phyloP scores from a whole-genome alignment of 257 asterid genomes.

The Hygrophila difformis region DNA sequence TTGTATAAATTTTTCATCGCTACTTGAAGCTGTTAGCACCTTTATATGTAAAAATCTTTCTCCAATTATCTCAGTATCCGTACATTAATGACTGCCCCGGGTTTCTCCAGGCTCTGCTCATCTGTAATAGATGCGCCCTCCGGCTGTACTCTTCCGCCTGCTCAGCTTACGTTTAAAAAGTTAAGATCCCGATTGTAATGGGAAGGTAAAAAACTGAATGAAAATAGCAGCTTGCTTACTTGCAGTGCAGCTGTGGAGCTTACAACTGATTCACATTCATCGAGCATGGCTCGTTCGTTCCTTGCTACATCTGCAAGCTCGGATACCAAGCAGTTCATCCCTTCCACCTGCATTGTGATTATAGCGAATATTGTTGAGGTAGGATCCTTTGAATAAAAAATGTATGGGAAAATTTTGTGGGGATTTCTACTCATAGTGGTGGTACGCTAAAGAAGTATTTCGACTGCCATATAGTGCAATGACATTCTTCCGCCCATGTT shows the following conservation, averaged over 20 bases:
- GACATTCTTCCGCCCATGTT: constrained; percentile 3
- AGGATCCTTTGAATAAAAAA: too few species aligned
- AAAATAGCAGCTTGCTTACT: constrained; percentile 35
- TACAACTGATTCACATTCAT: constrained; percentile 40
- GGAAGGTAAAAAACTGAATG: too few species aligned
- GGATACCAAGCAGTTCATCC: constrained; percentile 33
- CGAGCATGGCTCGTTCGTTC: constrained; percentile 40
- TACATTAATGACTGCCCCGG: constrained; percentile 12
- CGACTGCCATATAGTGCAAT: not conserved
- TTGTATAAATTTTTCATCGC: too few species aligned
- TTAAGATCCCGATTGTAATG: too few species aligned
- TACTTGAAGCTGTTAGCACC: too few species aligned
- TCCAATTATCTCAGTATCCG: too few species aligned
- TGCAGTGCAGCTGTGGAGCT: constrained; percentile 37
- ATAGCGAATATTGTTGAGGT: not conserved
- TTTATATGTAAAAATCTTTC: too few species aligned
- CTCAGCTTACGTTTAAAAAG: constrained; percentile 13
- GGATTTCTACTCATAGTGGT: too few species aligned
- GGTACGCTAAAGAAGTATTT: not conserved
- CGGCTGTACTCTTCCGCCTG: constrained; percentile 57
- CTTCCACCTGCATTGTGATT: constrained; percentile 42
- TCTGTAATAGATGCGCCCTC: constrained; percentile 40
- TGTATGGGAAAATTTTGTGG: too few species aligned
- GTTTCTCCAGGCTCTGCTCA: constrained; percentile 26
- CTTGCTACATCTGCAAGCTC: constrained; percentile 45